phyloP scores from a whole-genome alignment of 495 filamentous ascomycete genomes.

The Bombardia bombarda region DNA sequence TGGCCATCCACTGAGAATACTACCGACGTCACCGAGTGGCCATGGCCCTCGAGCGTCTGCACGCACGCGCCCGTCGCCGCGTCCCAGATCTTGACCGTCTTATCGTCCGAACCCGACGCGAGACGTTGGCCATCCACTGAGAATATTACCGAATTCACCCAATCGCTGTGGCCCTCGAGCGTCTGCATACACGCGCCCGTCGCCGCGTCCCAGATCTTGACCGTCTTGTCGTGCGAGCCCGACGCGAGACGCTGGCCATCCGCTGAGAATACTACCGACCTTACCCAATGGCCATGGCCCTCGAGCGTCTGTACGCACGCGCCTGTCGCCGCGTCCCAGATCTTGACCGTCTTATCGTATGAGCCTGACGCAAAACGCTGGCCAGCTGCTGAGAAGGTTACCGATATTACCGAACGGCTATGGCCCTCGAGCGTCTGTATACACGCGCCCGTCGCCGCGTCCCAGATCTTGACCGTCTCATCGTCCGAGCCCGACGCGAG shows the following conservation, averaged over 20 bases:
- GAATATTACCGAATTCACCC: conserved; percentile 7
- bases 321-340: too few species aligned
- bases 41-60: neutral
- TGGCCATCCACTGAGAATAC: neutral
- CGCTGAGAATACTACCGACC: neutral
- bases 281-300: neutral
- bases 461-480: conserved; percentile 8
- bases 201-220: neutral
- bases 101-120: conserved; percentile 7
- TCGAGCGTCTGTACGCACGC: neutral
- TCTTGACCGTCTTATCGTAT: too few species aligned
- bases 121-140: conserved; percentile 5
- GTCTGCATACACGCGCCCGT: conserved; percentile 7
- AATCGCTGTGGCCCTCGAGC: conserved; percentile 3
- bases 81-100: conserved; percentile 13
- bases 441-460: too few species aligned
- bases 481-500: conserved; percentile 8
- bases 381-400: too few species aligned
- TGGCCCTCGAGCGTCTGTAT: too few species aligned
- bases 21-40: neutral
- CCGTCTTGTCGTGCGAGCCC: neutral
- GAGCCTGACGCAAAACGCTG: too few species aligned
- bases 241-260: neutral
- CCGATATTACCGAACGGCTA: too few species aligned
- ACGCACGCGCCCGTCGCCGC: too few species aligned